A percentile compares a stretch with the other conserved stretches of the same genome.
These are phyloP conservation scores for Phellinidium pouzarii DNA, from an alignment of 1,284 basidiomycete genomes.

Conservation along the genomic window DNA sequence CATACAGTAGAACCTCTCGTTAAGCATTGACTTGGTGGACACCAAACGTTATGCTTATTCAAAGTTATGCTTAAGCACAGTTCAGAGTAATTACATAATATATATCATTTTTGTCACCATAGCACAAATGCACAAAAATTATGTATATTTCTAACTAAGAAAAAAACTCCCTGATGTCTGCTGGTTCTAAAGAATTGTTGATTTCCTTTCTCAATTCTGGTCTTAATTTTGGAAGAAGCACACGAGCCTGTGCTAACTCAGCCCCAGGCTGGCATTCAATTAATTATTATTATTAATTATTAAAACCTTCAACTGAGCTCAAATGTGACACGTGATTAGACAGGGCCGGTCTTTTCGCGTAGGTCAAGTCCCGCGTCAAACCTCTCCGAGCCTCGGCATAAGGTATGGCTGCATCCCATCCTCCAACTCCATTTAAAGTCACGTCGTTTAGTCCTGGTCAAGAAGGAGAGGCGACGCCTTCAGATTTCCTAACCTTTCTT, in stretches of 20 bases:
- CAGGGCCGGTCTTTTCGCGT: conserved; percentile 10
- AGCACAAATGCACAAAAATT: too few species aligned
- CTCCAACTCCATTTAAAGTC: conserved; percentile 30
- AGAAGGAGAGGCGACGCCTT: conserved; percentile 33
- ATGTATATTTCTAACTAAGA: background rate
- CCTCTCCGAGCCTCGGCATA: conserved; percentile 13
- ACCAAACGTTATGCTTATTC: background rate
- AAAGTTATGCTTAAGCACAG: background rate
- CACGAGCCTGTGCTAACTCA: background rate
- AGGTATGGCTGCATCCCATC: conserved; percentile 26
- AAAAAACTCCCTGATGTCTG: background rate
- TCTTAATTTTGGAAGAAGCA: background rate
- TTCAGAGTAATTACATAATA: background rate
- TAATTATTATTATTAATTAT: too few species aligned
- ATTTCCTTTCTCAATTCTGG: background rate
- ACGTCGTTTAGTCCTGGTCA: conserved; percentile 35
- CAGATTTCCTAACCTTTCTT: conserved; percentile 40
- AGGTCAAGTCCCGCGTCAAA: conserved; percentile 1
- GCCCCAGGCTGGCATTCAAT: background rate
- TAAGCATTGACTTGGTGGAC: background rate
- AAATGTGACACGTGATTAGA: background rate
- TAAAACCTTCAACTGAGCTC: too few species aligned
- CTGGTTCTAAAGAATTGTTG: background rate
- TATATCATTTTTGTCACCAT: too few species aligned
- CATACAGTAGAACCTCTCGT: background rate